Base-by-base conservation (phyloP, 768 basidiomycete genomes). In the Boletales sp. region DNA sequence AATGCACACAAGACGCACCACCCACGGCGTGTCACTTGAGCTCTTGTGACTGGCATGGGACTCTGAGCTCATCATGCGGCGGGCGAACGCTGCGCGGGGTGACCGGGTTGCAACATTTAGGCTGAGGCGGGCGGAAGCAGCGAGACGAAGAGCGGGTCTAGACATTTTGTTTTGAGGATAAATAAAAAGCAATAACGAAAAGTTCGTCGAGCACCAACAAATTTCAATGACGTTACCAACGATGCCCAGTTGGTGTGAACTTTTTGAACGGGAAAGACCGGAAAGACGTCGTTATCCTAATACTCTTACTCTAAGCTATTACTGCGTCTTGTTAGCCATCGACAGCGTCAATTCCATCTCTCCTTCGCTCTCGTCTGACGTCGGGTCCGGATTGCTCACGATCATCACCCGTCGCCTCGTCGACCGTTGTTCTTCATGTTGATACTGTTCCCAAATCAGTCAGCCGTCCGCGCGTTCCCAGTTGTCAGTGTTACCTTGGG, bases 11-110 rank as follows among this genome's bases (percentile, higher is more conserved):
- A 36, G 41, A 59, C 68, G 32, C 32, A 68, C 67, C 13, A 69
- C 68, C 67, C 67, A 68, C 12, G 57, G 54, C 13, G 34, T 60
- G 43, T 68, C 67, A 33, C 41, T 61, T 4, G 58, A 42, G 54
- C 52, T 48, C 10, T 47, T 44, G 35, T 65, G 65, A 40, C 50
- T 11, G 28, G 55, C 44, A 56, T 64, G 57, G 34, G 59, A 55
- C 46, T 48, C 57, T 14, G 67, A 64, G 30, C 60, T 64, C 58
- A 61, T 58, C 54, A 46, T 57, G 28, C 67, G 68, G 39, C 56
- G 59, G 46, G 58, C 41, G 45, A 55, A 37, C 21, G 49, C 41
- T 46, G 47, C 14, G 36, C 58, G 59, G 14, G 55, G 33, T 41
- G 60, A 48, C 35, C 55, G 56, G 18, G 51, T 32, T 31, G 31